Conservation (phyloP, 2,329 filamentous ascomycete genomes). For the Colletotrichum plurivorum region DNA sequence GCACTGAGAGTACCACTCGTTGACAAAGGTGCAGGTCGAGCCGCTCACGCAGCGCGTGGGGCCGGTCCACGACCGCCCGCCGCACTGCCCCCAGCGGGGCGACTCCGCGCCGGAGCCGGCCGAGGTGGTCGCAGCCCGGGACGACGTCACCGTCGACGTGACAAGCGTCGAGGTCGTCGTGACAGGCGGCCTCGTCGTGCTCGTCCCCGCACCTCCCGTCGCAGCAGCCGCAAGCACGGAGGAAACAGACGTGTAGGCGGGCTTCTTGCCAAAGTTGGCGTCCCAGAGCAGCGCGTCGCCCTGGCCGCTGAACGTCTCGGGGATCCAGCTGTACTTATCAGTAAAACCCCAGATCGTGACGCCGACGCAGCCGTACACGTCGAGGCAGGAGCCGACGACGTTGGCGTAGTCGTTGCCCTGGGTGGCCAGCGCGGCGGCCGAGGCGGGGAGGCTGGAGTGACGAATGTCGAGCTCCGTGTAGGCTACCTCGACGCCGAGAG, state of each 20-base stretch:
- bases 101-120: conserved; percentile 27
- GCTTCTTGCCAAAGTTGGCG: conserved; percentile 54
- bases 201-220: conserved; percentile 25
- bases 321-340: conserved; percentile 57
- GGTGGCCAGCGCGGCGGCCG: conserved; percentile 53
- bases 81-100: conserved; percentile 43
- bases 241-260: conserved; percentile 55
- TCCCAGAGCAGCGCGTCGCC: conserved; percentile 58
- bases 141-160: conserved; percentile 17
- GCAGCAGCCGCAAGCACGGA: conserved; percentile 50
- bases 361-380: conserved; percentile 57
- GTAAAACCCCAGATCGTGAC: conserved; percentile 61
- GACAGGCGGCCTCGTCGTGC: background rate
- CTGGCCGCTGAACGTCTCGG: conserved; percentile 53
- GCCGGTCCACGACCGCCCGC: conserved; percentile 41
- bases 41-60: conserved; percentile 40
- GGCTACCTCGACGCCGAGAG: conserved; percentile 69
- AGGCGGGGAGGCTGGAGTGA: conserved; percentile 60
- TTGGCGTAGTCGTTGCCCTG: conserved; percentile 64
- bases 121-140: conserved; percentile 28
- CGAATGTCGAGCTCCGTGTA: conserved; percentile 75
- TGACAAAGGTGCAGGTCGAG: conserved; percentile 39
- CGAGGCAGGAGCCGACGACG: conserved; percentile 55
- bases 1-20: conserved; percentile 45
- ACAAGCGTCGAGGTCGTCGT: conserved; percentile 18